These are phyloP conservation scores for Phylloporus sp. DNA, from an alignment of 1,284 basidiomycete species.

Conservation along the genomic window DNA sequence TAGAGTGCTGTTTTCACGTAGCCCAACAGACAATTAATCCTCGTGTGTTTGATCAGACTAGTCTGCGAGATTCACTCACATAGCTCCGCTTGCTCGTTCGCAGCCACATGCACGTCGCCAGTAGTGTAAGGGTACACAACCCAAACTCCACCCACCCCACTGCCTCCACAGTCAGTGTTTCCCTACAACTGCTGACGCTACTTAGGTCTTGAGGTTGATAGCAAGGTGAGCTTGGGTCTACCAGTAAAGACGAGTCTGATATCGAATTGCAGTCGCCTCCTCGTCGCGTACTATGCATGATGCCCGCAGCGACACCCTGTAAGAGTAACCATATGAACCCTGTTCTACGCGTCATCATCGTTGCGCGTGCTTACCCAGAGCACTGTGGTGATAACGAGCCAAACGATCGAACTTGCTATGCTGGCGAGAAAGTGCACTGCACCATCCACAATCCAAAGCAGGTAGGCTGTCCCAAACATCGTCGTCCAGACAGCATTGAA, in stretches of 20 bases:
- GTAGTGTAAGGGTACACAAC: conserved; percentile 62
- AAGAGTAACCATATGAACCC: conserved; percentile 5
- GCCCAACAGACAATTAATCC: conserved; percentile 26
- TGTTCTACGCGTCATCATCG: background rate
- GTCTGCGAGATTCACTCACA: conserved; percentile 50
- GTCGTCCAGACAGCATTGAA: conserved; percentile 76
- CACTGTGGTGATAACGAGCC: conserved; percentile 64
- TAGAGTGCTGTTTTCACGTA: conserved; percentile 34
- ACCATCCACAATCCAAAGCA: conserved; percentile 70
- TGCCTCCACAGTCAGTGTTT: conserved; percentile 71
- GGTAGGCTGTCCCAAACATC: conserved; percentile 67
- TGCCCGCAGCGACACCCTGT: conserved; percentile 66
- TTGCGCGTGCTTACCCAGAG: conserved; percentile 58
- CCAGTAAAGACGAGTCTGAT: conserved; percentile 55
- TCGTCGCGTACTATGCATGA: conserved; percentile 63
- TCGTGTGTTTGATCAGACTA: conserved; percentile 29
- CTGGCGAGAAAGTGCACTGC: conserved; percentile 68
- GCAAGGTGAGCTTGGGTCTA: conserved; percentile 24
- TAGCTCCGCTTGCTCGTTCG: conserved; percentile 47
- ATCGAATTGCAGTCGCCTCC: conserved; percentile 60
- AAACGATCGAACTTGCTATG: conserved; percentile 75
- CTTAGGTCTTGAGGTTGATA: conserved; percentile 27
- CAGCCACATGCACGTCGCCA: conserved; percentile 67
- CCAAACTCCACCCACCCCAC: conserved; percentile 76
- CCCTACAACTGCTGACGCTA: conserved; percentile 56